These are phyloP conservation scores for Myxozyma monticola DNA, from an alignment of 805 yeast genomes.

Conservation along the genomic window DNA sequence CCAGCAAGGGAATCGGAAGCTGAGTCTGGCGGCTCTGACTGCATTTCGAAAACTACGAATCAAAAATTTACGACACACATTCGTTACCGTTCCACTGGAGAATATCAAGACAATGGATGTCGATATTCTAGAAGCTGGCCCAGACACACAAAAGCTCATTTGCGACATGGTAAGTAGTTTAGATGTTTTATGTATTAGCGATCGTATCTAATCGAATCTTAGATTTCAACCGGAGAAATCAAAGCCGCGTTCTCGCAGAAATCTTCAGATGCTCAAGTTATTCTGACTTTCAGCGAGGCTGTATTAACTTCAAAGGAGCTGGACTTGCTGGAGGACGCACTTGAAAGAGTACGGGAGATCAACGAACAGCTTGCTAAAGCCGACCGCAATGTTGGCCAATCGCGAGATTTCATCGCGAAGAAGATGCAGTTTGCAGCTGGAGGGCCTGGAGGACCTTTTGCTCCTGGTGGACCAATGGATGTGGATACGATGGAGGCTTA, in stretches of 20 bases:
- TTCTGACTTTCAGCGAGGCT: slow-evolving; percentile 8
- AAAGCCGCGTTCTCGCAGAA: slow-evolving; percentile 16
- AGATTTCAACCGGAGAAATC: slow-evolving; percentile 13
- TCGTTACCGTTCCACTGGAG: slow-evolving; percentile 19
- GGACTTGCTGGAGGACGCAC: slow-evolving; percentile 6
- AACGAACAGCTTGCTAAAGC: slow-evolving; percentile 15
- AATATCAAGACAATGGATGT: slow-evolving; percentile 14
- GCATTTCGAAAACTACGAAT: slow-evolving; percentile 26
- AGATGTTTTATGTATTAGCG: not conserved
- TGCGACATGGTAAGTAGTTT: slow-evolving; percentile 18
- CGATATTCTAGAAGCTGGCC: slow-evolving; percentile 19
- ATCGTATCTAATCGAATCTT: not conserved
- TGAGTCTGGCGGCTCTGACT: slow-evolving; percentile 13
- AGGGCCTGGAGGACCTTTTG: too few relatives aligned
- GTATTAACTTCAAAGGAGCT: slow-evolving; percentile 9
- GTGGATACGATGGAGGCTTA: too few relatives aligned
- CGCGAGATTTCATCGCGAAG: slow-evolving; percentile 28
- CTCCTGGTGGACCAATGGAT: too few relatives aligned
- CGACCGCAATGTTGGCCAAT: slow-evolving; percentile 23
- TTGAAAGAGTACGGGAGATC: slow-evolving; percentile 10
- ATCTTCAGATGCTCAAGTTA: not conserved
- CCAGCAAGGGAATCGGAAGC: slow-evolving; percentile 22
- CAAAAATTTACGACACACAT: slow-evolving; percentile 12
- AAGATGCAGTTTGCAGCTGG: too few relatives aligned
- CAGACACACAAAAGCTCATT: slow-evolving; percentile 7